These are phyloP conservation scores for Colletotrichum liaoningense DNA, from an alignment of 2,329 filamentous ascomycete genomes.

Conservation along the genomic window DNA sequence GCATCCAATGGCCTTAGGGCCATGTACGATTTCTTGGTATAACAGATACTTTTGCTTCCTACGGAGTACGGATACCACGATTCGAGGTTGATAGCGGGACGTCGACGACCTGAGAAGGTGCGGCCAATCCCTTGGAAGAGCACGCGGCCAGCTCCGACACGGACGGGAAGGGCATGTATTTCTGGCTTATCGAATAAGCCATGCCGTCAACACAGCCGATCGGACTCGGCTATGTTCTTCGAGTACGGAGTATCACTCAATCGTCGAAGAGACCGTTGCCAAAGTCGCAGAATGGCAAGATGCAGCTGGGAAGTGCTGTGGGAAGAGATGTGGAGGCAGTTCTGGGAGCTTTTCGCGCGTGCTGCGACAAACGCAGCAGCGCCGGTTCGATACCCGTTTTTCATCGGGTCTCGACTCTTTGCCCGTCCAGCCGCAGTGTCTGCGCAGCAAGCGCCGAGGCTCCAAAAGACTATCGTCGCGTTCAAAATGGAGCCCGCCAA, in stretches of 20 bases:
- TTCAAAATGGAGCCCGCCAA: not conserved
- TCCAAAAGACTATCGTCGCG: not conserved
- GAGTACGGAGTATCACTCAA: not conserved
- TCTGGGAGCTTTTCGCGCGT: constrained; percentile 17
- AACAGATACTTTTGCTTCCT: constrained; percentile 18
- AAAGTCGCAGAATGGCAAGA: not conserved
- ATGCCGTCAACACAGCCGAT: not conserved
- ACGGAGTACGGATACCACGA: not conserved
- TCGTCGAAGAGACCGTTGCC: not conserved
- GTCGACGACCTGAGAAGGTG: not conserved
- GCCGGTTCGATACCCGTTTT: not conserved
- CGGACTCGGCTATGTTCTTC: not conserved
- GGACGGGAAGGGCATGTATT: not conserved
- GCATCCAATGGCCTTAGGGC: not conserved
- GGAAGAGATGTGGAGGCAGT: not conserved
- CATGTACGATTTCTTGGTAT: not conserved
- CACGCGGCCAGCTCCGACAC: not conserved
- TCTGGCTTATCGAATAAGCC: not conserved
- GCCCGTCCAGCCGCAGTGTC: not conserved
- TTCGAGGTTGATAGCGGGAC: not conserved
- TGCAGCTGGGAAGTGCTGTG: not conserved
- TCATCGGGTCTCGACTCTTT: not conserved
- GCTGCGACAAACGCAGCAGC: constrained; percentile 4
- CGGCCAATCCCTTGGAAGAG: not conserved
- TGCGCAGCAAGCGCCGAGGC: not conserved